Evolutionary conservation across 805 yeast species (phyloP).

Genomic region (Allodekkera sacchari): DNA sequence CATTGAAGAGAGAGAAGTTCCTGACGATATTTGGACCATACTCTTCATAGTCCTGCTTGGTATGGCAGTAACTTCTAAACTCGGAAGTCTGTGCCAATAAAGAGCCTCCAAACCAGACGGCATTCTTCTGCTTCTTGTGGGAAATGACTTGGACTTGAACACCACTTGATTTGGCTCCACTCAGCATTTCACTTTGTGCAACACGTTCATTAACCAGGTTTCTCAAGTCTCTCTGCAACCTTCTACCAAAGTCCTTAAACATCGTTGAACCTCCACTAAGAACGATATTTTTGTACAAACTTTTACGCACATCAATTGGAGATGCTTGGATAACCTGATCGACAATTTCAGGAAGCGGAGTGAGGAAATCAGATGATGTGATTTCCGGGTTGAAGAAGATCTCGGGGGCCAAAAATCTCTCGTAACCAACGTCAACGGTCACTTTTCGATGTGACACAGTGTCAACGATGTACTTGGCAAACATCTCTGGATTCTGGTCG

Average conservation of each 20-base stretch:
- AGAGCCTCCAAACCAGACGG: slow-evolving; percentile 99
- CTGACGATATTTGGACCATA: slow-evolving; percentile 97
- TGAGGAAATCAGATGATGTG: slow-evolving; percentile 87
- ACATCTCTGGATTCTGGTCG: slow-evolving; percentile 88
- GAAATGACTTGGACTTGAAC: slow-evolving; percentile 95
- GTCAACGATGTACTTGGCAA: slow-evolving; percentile 88
- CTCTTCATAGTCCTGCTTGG: slow-evolving; percentile 96
- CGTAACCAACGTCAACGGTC: slow-evolving; percentile 91
- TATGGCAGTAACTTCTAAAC: slow-evolving; percentile 92
- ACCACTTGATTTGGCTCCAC: slow-evolving; percentile 79
- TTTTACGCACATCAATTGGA: slow-evolving; percentile 97
- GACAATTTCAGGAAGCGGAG: slow-evolving; percentile 93
- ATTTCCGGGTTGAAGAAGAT: slow-evolving; percentile 97
- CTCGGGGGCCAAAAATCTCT: slow-evolving; percentile 97
- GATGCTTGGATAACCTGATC: slow-evolving; percentile 92
- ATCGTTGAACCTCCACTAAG: slow-evolving; percentile 96
- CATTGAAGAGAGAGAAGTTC: slow-evolving; percentile 89
- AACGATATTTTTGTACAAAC: slow-evolving; percentile 90
- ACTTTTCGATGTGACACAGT: slow-evolving; percentile 58
- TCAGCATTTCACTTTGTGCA: slow-evolving; percentile 64
- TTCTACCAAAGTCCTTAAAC: slow-evolving; percentile 97
- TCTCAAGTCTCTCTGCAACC: slow-evolving; percentile 92
- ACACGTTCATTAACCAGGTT: slow-evolving; percentile 83
- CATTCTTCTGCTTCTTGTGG: slow-evolving; percentile 95
- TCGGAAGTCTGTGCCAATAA: slow-evolving; percentile 95